Evolutionary conservation across 2,329 filamentous ascomycete species (phyloP), one percentile per base, ranked within the genome.

Genomic region (Cladosporium velox): DNA sequence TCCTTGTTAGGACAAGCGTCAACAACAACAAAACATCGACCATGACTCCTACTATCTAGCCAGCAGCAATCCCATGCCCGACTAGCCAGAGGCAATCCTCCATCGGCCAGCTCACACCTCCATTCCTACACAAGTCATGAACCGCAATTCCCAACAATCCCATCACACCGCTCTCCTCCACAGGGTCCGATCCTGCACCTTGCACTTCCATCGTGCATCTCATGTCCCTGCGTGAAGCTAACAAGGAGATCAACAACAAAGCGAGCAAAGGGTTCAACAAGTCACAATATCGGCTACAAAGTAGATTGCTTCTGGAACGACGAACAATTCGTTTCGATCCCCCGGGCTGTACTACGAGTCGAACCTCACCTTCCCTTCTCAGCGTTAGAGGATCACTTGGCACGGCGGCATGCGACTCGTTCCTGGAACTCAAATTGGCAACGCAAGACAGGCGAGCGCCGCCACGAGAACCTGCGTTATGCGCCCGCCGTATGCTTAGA

Each of bases 121-220:
- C 57, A 30, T 44, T 35, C 34, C 28, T 35, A 8, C 57, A 24
- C 24, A 55, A 55, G 52, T 55, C 52, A 55, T 30, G 52, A 44
- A 44, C 57, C 35, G 38, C 38, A 15, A 59, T 59, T 59, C 38
- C 38, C 57, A 59, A 59, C 57, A 59, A 59, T 59, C 57, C 57
- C 57, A 59, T 59, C 57, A 59, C 57, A 59, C 57, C 57, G 57
- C 57, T 34, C 35, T 26, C 30, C 57, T 58, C 57, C 55, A 58
- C 55, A 24, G 34, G 41, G 10, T 34, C 57, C 14, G 30, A 58
- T 58, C 55, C 55, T 58, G 32, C 55, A 35, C 55, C 32, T 38
- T 26, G 41, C 41, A 47, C 41, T 41, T 18, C 41, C 7, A 7
- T 47, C 41, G 41, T 12, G 7, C n/a, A 21, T 47, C n/a, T 24